Conservation (phyloP, 495 filamentous ascomycete species). For the Annulohypoxylon bovei region DNA sequence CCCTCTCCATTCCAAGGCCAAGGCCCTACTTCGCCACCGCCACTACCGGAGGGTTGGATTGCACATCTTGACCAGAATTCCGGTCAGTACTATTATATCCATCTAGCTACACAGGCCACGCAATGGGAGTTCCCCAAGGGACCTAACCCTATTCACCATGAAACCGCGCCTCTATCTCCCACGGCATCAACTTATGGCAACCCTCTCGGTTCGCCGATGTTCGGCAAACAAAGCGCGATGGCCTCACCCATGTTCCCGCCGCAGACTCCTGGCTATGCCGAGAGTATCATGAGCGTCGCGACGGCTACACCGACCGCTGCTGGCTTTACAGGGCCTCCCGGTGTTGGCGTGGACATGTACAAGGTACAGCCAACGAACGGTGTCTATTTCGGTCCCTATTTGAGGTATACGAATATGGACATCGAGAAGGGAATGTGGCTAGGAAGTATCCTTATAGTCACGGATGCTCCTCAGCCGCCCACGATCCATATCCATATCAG, state of each 20-base stretch:
- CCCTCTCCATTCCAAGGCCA: constrained; percentile 62
- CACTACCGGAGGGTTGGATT: constrained; percentile 97
- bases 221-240: constrained; percentile 73
- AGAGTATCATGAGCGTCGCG: constrained; percentile 81
- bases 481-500: constrained; percentile 97
- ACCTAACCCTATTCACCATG: constrained; percentile 82
- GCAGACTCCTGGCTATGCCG: constrained; percentile 75
- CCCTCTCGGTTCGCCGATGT: constrained; percentile 77
- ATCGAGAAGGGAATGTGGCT: constrained; percentile 90
- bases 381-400: constrained; percentile 98
- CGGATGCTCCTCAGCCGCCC: constrained; percentile 90
- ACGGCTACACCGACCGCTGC: constrained; percentile 72
- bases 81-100: constrained; percentile 99
- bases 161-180: constrained; percentile 80
- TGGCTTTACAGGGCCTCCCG: constrained; percentile 84
- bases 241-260: constrained; percentile 80
- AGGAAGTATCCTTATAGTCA: constrained; percentile 78
- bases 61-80: constrained; percentile 94
- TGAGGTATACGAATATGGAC: constrained; percentile 97
- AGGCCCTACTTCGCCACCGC: constrained; percentile 83
- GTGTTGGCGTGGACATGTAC: constrained; percentile 88
- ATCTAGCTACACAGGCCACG: constrained; percentile 92
- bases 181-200: constrained; percentile 81
- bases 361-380: constrained; percentile 93
- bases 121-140: constrained; percentile 99